Percentiles rank a stretch among this genome's conserved stretches.
Evolutionary conservation across 257 asterid species (phyloP).

Genomic region (Solanum clarkiae): DNA sequence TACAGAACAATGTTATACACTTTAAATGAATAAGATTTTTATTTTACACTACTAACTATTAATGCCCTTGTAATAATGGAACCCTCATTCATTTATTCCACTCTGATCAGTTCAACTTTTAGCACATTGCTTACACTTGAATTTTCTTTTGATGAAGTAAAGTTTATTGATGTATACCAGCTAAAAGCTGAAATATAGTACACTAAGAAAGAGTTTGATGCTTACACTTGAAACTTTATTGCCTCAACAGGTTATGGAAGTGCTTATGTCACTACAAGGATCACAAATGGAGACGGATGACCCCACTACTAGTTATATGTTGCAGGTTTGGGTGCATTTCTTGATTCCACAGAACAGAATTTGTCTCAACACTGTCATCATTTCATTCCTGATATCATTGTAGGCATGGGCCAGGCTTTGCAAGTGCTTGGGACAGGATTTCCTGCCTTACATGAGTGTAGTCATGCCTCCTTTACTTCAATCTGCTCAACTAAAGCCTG

Average conservation of each 20-base stretch:
- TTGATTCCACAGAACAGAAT: neutral
- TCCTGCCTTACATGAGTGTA: constrained; percentile 89
- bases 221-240: neutral
- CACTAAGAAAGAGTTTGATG: neutral
- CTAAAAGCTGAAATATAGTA: neutral
- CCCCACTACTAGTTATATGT: constrained; percentile 95
- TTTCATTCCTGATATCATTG: neutral
- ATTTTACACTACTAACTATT: neutral
- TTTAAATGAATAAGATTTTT: neutral
- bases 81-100: neutral
- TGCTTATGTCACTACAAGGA: constrained; percentile 90
- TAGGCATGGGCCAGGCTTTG: constrained; percentile 99
- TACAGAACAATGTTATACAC: neutral
- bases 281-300: constrained; percentile 86
- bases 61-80: neutral
- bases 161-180: neutral
- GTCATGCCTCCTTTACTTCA: constrained; percentile 93
- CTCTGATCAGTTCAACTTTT: neutral
- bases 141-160: neutral
- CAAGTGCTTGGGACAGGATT: constrained; percentile 95
- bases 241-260: constrained; percentile 69
- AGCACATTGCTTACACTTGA: neutral
- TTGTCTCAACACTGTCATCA: neutral
- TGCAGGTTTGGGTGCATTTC: constrained; percentile 42
- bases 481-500: constrained; percentile 95